Evolutionary conservation across 495 filamentous ascomycete species (phyloP).

Genomic region (Talaromyces trachyspermus): DNA sequence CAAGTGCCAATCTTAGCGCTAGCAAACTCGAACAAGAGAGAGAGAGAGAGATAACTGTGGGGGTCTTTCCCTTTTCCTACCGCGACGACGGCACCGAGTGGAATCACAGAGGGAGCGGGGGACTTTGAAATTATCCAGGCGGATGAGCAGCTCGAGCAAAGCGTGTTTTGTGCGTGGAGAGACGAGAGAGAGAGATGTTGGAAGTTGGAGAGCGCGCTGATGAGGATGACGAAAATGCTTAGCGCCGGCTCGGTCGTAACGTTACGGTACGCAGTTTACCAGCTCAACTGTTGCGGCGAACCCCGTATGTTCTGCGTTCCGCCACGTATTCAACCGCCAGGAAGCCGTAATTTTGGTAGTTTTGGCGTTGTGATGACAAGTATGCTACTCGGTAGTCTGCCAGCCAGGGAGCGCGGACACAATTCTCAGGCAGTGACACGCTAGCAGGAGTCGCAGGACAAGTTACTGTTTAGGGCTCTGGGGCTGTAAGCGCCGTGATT

Average conservation of each 20-base stretch:
- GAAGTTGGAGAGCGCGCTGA: constrained; percentile 4
- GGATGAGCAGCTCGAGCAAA: too few relatives aligned
- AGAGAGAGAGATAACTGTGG: constrained; percentile 1
- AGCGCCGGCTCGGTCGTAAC: constrained; percentile 2
- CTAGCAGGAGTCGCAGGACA: too few relatives aligned
- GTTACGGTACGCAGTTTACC: background rate
- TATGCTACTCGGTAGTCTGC: too few relatives aligned
- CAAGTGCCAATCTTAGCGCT: constrained; percentile 4
- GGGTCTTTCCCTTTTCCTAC: background rate
- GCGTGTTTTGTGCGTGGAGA: too few relatives aligned
- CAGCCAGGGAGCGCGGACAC: too few relatives aligned
- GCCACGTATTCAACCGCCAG: background rate
- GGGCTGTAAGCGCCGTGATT: background rate
- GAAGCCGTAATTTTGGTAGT: background rate
- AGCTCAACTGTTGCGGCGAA: too few relatives aligned
- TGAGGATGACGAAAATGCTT: constrained; percentile 11
- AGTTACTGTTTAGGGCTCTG: too few relatives aligned
- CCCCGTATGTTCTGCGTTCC: background rate
- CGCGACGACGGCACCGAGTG: constrained; percentile 5
- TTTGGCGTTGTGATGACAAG: background rate
- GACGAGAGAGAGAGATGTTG: background rate
- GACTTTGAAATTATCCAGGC: too few relatives aligned
- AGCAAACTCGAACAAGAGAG: constrained; percentile 6
- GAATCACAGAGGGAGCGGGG: constrained; percentile 9
- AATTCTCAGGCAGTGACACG: too few relatives aligned